Conservation (phyloP, 2,329 filamentous ascomycete genomes). For the Ceratocystiopsis minuta region DNA sequence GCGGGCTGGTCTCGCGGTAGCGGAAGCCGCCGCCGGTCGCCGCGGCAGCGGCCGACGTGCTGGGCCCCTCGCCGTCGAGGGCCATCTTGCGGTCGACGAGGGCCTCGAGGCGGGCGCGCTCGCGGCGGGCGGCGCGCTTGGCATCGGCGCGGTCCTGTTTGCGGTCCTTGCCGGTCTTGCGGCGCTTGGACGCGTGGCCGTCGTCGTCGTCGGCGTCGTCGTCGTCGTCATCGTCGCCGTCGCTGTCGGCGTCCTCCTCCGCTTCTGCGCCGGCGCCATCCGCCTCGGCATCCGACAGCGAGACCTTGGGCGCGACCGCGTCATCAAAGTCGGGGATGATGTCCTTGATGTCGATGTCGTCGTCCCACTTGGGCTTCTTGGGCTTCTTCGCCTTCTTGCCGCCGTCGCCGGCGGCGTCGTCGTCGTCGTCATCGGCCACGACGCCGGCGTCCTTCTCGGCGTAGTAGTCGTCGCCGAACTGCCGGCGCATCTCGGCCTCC, state of each 20-base stretch:
- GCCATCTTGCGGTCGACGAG: slow-evolving; percentile 70
- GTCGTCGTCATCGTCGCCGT: slow-evolving; percentile 14
- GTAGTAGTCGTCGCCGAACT: slow-evolving; percentile 87
- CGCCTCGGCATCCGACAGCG: slow-evolving; percentile 35
- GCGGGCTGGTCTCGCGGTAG: slow-evolving; percentile 86
- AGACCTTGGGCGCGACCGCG: slow-evolving; percentile 33
- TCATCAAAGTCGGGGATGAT: slow-evolving; percentile 75
- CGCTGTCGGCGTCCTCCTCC: slow-evolving; percentile 20
- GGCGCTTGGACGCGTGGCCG: slow-evolving; percentile 31
- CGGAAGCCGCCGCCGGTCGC: slow-evolving; percentile 40
- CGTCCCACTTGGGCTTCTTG: slow-evolving; percentile 84
- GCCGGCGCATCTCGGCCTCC: slow-evolving; percentile 76
- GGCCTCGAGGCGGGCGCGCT: slow-evolving; percentile 68
- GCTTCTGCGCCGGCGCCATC: slow-evolving; percentile 16
- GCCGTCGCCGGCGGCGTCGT: slow-evolving; percentile 32
- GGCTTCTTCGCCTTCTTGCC: slow-evolving; percentile 38
- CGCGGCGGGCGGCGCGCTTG: slow-evolving; percentile 58
- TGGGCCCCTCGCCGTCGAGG: slow-evolving; percentile 42
- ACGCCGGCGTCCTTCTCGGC: slow-evolving; percentile 50
- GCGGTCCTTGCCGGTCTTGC: slow-evolving; percentile 40
- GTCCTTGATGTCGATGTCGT: slow-evolving; percentile 94
- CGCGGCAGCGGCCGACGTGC: slow-evolving; percentile 13
- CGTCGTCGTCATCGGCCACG: slow-evolving; percentile 24
- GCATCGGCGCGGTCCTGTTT: slow-evolving; percentile 38
- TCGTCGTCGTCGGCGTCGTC: slow-evolving; percentile 17